Percentiles rank a stretch among this genome's conserved stretches.
Evolutionary conservation across 352 stramenopile genomes (phyloP).

Genomic region (Pythium chondricola): DNA sequence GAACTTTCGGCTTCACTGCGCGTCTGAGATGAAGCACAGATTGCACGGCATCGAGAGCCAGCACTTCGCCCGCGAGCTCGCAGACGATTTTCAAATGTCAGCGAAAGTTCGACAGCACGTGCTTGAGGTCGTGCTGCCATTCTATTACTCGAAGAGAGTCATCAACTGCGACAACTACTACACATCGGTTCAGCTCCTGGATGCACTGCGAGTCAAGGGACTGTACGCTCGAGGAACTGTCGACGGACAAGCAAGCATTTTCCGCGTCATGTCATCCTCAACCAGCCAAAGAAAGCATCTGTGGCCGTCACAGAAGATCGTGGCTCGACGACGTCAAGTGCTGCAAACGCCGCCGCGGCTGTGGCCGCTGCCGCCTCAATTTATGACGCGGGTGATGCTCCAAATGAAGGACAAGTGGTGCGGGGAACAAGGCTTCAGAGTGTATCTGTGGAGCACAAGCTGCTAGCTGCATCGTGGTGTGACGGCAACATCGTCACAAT

Average conservation of each 20-base stretch:
- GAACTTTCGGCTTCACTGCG: slow-evolving; percentile 23
- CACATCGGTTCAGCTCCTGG: slow-evolving; percentile 21
- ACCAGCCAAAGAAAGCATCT: slow-evolving; percentile 3
- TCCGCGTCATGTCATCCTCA: slow-evolving; percentile 6
- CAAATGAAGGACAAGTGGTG: too few relatives aligned
- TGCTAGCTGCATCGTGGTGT: slow-evolving; percentile 23
- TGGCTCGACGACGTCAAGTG: not conserved
- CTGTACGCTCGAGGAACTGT: slow-evolving; percentile 22
- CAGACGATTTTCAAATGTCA: not conserved
- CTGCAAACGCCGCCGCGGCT: too few relatives aligned
- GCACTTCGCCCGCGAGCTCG: not conserved
- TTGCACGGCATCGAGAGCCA: slow-evolving; percentile 6
- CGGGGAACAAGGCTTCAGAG: slow-evolving; percentile 9
- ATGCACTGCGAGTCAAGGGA: slow-evolving; percentile 14
- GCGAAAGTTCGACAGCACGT: slow-evolving; percentile 15
- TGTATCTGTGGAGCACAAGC: slow-evolving; percentile 8
- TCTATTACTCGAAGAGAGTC: slow-evolving; percentile 15
- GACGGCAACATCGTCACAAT: slow-evolving; percentile 21
- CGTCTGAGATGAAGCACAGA: slow-evolving; percentile 16
- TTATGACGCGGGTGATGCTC: too few relatives aligned
- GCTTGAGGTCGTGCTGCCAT: slow-evolving; percentile 19
- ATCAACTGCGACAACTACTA: slow-evolving; percentile 34
- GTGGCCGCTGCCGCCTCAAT: too few relatives aligned
- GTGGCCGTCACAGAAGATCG: too few relatives aligned
- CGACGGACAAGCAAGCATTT: slow-evolving; percentile 18